Evolutionary conservation across 768 basidiomycete genomes (phyloP).

Genomic region (Tremella fuciformis): DNA sequence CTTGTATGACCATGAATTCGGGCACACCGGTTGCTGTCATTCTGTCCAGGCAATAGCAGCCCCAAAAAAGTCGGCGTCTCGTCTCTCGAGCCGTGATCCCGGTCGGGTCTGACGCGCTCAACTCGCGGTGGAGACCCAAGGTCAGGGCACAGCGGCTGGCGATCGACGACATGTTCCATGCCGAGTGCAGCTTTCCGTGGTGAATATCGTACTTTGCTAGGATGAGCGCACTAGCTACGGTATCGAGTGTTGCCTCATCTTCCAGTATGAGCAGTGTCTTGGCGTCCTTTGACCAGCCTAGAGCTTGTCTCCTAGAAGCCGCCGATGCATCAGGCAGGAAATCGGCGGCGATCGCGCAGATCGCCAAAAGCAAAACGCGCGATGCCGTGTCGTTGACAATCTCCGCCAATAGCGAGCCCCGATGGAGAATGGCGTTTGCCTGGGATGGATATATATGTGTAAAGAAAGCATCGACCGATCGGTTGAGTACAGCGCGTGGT

Average conservation of each 20-base stretch:
- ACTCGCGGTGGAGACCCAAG: background rate
- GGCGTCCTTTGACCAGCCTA: background rate
- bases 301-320: background rate
- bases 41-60: background rate
- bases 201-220: background rate
- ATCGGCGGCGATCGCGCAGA: slow-evolving; percentile 1
- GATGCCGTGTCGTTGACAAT: background rate
- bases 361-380: background rate
- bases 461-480: slow-evolving; percentile 4
- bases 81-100: background rate
- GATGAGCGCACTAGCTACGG: background rate
- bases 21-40: slow-evolving; percentile 1
- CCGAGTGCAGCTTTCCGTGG: background rate
- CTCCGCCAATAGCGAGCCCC: background rate
- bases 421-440: slow-evolving; percentile 1
- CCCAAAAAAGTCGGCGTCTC: background rate
- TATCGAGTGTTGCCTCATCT: slow-evolving; percentile 1
- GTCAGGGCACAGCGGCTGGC: background rate
- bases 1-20: background rate
- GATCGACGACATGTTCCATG: slow-evolving; percentile 2
- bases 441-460: slow-evolving; percentile 3
- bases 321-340: slow-evolving; percentile 1
- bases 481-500: background rate
- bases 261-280: slow-evolving; percentile 1
- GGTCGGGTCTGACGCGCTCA: background rate